Conservation (phyloP, 371 early-diverging fungal genomes). For the Actinomortierella wolfii region DNA sequence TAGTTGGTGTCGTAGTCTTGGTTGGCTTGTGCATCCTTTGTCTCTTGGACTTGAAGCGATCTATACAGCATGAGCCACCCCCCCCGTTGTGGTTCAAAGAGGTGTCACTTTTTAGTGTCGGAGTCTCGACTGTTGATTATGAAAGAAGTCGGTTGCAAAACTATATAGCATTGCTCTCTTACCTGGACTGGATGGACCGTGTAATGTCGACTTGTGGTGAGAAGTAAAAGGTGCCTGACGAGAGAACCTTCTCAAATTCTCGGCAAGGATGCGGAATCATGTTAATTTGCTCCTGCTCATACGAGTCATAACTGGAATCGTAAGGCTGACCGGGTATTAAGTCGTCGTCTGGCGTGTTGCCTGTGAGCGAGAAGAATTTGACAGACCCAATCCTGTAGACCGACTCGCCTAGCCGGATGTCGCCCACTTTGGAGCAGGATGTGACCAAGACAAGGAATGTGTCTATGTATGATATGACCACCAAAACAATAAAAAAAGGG, state of each 20-base stretch:
- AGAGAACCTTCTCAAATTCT: slow-evolving; percentile 67
- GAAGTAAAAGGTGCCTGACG: slow-evolving; percentile 78
- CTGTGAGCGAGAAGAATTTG: slow-evolving; percentile 66
- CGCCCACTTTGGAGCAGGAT: slow-evolving; percentile 63
- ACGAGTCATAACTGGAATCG: slow-evolving; percentile 33
- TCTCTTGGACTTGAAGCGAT: slow-evolving; percentile 13
- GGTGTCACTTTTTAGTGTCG: background rate
- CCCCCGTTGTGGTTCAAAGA: background rate
- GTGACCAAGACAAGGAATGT: slow-evolving; percentile 76
- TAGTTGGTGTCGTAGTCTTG: slow-evolving; percentile 72
- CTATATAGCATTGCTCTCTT: slow-evolving; percentile 7
- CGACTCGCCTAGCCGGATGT: slow-evolving; percentile 63
- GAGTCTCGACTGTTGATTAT: background rate
- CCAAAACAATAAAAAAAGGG: background rate
- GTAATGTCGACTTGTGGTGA: slow-evolving; percentile 79
- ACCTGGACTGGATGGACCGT: slow-evolving; percentile 68
- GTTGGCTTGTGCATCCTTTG: slow-evolving; percentile 10
- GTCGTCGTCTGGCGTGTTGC: slow-evolving; percentile 61
- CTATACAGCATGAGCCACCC: slow-evolving; percentile 2
- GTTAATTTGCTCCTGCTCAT: slow-evolving; percentile 31
- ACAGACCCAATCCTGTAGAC: slow-evolving; percentile 65
- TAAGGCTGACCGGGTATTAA: slow-evolving; percentile 37
- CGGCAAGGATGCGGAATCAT: slow-evolving; percentile 64
- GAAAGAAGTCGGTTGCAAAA: background rate
- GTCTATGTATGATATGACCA: slow-evolving; percentile 48